phyloP scores from a whole-genome alignment of 2,329 filamentous ascomycete species.

The Dothideomycetidae sp. region DNA sequence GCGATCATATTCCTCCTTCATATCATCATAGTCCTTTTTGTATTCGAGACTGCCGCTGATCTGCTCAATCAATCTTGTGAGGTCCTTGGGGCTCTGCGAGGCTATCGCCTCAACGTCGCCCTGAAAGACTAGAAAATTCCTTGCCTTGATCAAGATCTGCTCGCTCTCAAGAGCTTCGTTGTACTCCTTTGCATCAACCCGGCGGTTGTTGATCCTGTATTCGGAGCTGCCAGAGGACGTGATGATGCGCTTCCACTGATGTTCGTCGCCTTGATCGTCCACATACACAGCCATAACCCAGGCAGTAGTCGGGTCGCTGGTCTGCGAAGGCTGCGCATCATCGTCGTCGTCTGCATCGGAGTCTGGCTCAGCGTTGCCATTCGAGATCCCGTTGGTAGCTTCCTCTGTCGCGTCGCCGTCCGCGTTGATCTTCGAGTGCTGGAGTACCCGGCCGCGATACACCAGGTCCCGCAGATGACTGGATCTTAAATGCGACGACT shows the following conservation, averaged over 20 bases:
- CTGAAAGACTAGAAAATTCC: constrained; percentile 97
- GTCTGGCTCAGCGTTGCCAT: constrained; percentile 31
- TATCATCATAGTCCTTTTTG: constrained; percentile 80
- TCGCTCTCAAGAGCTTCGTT: constrained; percentile 84
- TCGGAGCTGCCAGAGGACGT: constrained; percentile 80
- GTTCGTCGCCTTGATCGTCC: constrained; percentile 88
- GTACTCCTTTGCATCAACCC: constrained; percentile 81
- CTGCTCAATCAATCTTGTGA: constrained; percentile 89
- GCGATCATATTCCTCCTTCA: constrained; percentile 76
- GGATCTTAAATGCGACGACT: constrained; percentile 93
- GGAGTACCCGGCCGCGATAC: constrained; percentile 86
- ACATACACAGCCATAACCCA: constrained; percentile 99
- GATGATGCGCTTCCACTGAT: constrained; percentile 91
- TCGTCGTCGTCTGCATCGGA: constrained; percentile 33
- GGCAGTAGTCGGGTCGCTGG: constrained; percentile 74
- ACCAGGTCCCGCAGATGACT: constrained; percentile 87
- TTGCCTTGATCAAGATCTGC: constrained; percentile 93
- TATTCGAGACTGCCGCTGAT: constrained; percentile 93
- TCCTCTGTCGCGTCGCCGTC: constrained; percentile 56
- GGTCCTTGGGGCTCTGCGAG: constrained; percentile 82
- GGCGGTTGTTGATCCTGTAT: constrained; percentile 88
- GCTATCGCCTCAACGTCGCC: constrained; percentile 96
- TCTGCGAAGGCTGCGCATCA: constrained; percentile 49
- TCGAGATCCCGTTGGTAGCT: constrained; percentile 37
- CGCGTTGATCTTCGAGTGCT: constrained; percentile 82